Evolutionary conservation across 495 filamentous ascomycete genomes (phyloP).

Genomic region (Tuber indicum): DNA sequence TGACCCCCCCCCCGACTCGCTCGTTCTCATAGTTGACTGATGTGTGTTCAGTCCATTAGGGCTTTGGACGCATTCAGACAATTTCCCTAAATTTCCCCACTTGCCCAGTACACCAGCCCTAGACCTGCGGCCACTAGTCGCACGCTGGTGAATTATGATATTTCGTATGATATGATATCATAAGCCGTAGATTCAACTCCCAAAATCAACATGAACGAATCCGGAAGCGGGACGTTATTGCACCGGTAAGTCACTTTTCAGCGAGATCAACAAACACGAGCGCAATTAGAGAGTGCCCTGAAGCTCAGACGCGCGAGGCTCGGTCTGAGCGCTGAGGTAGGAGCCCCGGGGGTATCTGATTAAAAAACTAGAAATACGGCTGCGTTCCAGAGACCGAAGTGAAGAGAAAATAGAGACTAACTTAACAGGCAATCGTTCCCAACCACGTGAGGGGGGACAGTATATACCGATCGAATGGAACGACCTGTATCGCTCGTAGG

Average conservation of each 20-base stretch:
- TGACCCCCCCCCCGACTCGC: neutral
- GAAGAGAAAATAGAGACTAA: neutral
- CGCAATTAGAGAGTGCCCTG: neutral
- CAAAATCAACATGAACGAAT: neutral
- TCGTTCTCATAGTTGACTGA: neutral
- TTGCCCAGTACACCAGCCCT: neutral
- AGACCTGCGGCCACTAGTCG: neutral
- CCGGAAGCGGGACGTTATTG: neutral
- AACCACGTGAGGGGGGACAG: neutral
- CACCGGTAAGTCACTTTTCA: neutral
- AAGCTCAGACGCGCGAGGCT: neutral
- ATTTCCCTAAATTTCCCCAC: neutral
- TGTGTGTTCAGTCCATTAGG: neutral
- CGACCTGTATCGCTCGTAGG: neutral
- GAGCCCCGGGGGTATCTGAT: neutral
- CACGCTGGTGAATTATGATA: neutral
- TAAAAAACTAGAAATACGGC: neutral
- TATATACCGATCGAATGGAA: neutral
- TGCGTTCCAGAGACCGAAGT: neutral
- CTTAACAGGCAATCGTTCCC: neutral
- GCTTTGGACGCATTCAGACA: neutral
- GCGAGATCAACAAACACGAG: neutral
- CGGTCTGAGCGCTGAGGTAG: neutral
- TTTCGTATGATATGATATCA: too few species aligned
- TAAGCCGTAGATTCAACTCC: neutral